Evolutionary conservation across 2,329 filamentous ascomycete genomes (phyloP).

Genomic region (Arthrobotrys iridis): DNA sequence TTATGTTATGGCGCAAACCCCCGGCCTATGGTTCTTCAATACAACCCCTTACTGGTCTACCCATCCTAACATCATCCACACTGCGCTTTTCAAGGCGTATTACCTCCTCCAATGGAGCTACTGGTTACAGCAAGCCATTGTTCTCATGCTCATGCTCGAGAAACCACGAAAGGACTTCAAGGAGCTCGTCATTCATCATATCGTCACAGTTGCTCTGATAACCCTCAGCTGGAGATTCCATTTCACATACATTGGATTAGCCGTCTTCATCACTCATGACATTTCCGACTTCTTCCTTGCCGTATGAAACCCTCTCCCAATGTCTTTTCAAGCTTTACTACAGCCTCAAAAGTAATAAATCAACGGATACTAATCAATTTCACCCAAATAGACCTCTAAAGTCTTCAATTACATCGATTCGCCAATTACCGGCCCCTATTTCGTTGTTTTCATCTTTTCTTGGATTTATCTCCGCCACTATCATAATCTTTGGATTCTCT

Average conservation of each 20-base stretch:
- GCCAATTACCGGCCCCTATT: conserved; percentile 81
- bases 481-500: conserved; percentile 80
- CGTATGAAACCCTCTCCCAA: conserved; percentile 66
- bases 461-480: conserved; percentile 94
- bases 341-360: neutral
- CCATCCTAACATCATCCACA: conserved; percentile 84
- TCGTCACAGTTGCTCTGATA: conserved; percentile 86
- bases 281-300: conserved; percentile 96
- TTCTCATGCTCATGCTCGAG: conserved; percentile 85
- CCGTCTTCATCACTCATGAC: conserved; percentile 94
- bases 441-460: conserved; percentile 78
- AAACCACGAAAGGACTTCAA: conserved; percentile 95
- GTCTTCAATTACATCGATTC: conserved; percentile 89
- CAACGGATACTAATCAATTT: conserved; percentile 51
- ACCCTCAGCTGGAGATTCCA: conserved; percentile 91
- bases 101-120: conserved; percentile 94
- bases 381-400: conserved; percentile 76
- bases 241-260: conserved; percentile 92
- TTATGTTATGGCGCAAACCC: conserved; percentile 89
- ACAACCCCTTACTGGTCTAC: conserved; percentile 87
- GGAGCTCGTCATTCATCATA: conserved; percentile 89
- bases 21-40: conserved; percentile 91
- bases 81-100: conserved; percentile 88
- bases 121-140: conserved; percentile 94
- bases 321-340: conserved; percentile 43